Percentiles rank a stretch among this genome's conserved stretches.
phyloP scores from a whole-genome alignment of 2,329 filamentous ascomycete genomes.

The Purpureocillium lavendulum region DNA sequence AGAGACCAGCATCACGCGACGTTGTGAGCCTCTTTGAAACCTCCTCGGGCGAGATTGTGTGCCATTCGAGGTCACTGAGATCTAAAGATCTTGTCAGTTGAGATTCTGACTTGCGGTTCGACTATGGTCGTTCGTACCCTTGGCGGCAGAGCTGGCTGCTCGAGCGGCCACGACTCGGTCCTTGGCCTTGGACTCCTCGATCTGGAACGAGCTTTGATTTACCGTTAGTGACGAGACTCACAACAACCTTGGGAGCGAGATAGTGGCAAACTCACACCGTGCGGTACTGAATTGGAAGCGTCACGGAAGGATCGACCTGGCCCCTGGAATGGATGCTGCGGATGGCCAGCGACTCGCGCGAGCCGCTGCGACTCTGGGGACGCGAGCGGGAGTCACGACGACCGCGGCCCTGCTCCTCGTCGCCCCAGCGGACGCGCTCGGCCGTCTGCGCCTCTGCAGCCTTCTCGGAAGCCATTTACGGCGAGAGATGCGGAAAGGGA shows the following conservation, averaged over 20 bases:
- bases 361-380: slow-evolving; percentile 14
- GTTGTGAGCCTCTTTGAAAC: slow-evolving; percentile 51
- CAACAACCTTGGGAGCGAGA: too few species aligned
- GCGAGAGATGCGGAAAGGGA: not conserved
- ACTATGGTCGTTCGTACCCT: slow-evolving; percentile 22
- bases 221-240: too few species aligned
- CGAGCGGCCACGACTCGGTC: slow-evolving; percentile 26
- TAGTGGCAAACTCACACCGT: slow-evolving; percentile 33
- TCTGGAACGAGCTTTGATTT: slow-evolving; percentile 37
- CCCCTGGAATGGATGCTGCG: slow-evolving; percentile 24
- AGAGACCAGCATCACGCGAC: slow-evolving; percentile 50
- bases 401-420: slow-evolving; percentile 22
- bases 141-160: slow-evolving; percentile 35
- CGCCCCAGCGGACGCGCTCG: slow-evolving; percentile 27
- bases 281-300: slow-evolving; percentile 45
- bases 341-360: slow-evolving; percentile 31
- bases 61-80: slow-evolving; percentile 59
- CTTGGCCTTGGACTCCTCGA: slow-evolving; percentile 44
- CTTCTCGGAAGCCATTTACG: slow-evolving; percentile 9
- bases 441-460: slow-evolving; percentile 5
- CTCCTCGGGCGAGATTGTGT: slow-evolving; percentile 49
- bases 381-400: slow-evolving; percentile 8
- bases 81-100: slow-evolving; percentile 28
- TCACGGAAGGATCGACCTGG: slow-evolving; percentile 15
- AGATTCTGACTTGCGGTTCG: too few species aligned